phyloP scores from a whole-genome alignment of 73 alveolate genomes.

The Stentor coeruleus region DNA sequence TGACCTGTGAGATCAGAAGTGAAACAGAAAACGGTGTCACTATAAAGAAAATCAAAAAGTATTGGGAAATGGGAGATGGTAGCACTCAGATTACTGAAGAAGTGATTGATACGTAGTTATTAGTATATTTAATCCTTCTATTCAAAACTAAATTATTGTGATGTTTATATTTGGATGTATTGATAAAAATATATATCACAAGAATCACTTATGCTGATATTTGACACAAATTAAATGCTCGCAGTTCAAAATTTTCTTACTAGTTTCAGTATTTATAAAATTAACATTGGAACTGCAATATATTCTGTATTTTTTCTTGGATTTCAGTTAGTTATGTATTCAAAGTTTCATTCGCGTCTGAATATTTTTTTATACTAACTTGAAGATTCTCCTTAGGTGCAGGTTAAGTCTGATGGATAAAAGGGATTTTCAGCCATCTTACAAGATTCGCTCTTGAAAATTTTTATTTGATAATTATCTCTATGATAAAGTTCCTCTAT shows the following conservation, averaged over 20 bases:
- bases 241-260: background rate
- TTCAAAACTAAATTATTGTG: too few species aligned
- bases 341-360: background rate
- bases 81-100: constrained; percentile 92
- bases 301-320: background rate
- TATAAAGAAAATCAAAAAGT: constrained; percentile 32
- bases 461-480: background rate
- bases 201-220: background rate
- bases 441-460: background rate
- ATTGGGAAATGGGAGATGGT: constrained; percentile 55
- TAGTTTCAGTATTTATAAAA: too few species aligned
- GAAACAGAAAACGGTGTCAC: constrained; percentile 19
- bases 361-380: background rate
- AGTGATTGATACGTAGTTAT: constrained; percentile 87
- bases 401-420: background rate
- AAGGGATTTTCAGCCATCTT: background rate
- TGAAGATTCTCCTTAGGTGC: background rate
- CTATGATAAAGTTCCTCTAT: background rate
- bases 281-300: background rate
- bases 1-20: constrained; percentile 18
- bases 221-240: background rate
- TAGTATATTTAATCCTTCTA: background rate
- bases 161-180: background rate
- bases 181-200: background rate
- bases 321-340: background rate